A percentile compares a stretch with the other conserved stretches of the same genome.
These are phyloP conservation scores for Aureobasidium subglaciale DNA, from an alignment of 2,329 filamentous ascomycete genomes.

Conservation along the genomic window DNA sequence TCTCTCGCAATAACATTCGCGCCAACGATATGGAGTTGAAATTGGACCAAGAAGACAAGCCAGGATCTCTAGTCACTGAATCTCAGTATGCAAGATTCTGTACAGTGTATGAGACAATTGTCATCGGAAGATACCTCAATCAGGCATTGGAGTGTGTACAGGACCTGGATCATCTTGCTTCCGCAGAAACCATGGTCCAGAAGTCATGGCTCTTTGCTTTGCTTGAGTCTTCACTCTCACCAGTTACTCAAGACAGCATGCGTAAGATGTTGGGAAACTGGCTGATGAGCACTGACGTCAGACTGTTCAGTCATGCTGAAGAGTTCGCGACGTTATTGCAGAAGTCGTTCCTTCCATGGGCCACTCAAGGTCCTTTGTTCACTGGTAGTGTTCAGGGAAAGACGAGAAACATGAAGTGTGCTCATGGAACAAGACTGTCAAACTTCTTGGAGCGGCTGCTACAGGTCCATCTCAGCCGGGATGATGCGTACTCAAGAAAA, in stretches of 20 bases:
- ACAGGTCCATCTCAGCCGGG: conserved; percentile 10
- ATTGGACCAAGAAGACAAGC: conserved; percentile 16
- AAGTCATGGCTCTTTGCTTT: conserved; percentile 37
- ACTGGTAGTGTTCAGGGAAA: conserved; percentile 31
- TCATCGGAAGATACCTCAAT: conserved; percentile 43
- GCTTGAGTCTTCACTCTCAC: conserved; percentile 34
- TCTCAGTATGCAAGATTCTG: conserved; percentile 37
- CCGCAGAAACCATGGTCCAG: conserved; percentile 26
- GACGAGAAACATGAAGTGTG: conserved; percentile 27
- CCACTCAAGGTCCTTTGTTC: conserved; percentile 38
- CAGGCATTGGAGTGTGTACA: conserved; percentile 40
- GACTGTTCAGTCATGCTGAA: conserved; percentile 18
- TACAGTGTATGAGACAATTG: conserved; percentile 41
- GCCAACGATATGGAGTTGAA: conserved; percentile 13
- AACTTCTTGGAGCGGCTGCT: conserved; percentile 31
- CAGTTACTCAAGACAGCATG: conserved; percentile 39
- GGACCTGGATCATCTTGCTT: conserved; percentile 35
- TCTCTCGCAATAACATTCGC: conserved; percentile 14
- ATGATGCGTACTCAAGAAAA: conserved; percentile 15
- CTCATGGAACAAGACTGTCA: conserved; percentile 35
- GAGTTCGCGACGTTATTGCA: conserved; percentile 33
- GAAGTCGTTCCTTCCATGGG: conserved; percentile 41
- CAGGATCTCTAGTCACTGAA: conserved; percentile 12
- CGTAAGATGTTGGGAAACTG: conserved; percentile 41
- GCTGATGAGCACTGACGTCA: conserved; percentile 31